Base-by-base conservation (phyloP, 352 stramenopile genomes). In the Thraustotheca clavata region DNA sequence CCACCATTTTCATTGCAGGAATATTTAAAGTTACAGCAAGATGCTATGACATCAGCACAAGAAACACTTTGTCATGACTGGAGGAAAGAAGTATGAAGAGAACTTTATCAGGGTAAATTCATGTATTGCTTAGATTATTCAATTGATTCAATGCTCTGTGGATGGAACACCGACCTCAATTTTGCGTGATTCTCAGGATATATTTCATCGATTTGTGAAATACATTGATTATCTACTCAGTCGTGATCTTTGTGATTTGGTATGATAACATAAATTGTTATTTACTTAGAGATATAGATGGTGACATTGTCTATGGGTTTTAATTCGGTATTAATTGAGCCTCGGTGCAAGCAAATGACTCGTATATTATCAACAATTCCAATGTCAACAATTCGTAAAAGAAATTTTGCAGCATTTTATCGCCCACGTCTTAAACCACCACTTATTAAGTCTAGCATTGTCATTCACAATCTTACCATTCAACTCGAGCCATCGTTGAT, bases 91-190 rank as follows among this genome's bases (percentile, higher is more conserved):
- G 55, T 62, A 31, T 18, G 14, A 14, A 7, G 16, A 26, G 20
- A 14, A 50, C n/a, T 18, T n/a, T n/a, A n/a, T n/a, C n/a, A n/a
- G n/a, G n/a, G n/a, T n/a, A n/a, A n/a, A n/a, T n/a, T n/a, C n/a
- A n/a, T n/a, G n/a, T n/a, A n/a, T n/a, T 18, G 38, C 9, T 9
- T 33, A 62, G 22, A 54, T 65, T n/a, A 48, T 65, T 26, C 57
- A 65, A 22, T n/a, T 54, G 9, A 54, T 65, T 24, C 35, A 65
- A 22, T n/a, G 27, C 38, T 40, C 41, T 12, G 41, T 52, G 6
- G 43, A 52, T 18, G 38, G 7, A 7, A 27, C 52, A 6, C n/a
- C 38, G 7, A 12, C n/a, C 20, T 34, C 22, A 16, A 16, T 33
- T 16, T 24, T 33, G 22, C 16, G 7, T 5, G 46, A 54, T 22